Evolutionary conservation across 2,329 filamentous ascomycete species (phyloP), one percentile per base, ranked within the genome.

Genomic region (Sporothrix dimorphospora): DNA sequence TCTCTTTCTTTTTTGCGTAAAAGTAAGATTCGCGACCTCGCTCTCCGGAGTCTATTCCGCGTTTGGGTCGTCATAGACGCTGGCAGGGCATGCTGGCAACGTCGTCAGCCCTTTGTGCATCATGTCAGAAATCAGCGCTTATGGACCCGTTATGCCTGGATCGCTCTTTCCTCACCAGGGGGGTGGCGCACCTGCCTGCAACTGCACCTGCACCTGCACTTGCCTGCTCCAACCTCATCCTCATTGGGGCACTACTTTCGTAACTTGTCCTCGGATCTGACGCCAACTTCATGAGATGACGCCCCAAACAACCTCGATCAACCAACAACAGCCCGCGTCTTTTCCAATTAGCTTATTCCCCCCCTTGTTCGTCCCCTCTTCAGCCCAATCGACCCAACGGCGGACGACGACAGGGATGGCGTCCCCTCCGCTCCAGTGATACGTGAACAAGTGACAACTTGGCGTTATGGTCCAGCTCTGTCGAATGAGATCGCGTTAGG

Each of bases 101-200:
- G 59, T 16, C n/a, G 59, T 65, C 59, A 45, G 59, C 59, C 38
- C 57, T 42, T 24, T 63, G 34, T 63, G 34, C 34, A 42, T 42
- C n/a, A 63, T 42, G 57, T 63, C 57, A 63, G 57, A 63, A 21
- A 63, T 24, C 57, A 63, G 34, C n/a, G 57, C 57, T 63, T 63
- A 63, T 24, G 57, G 34, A n/a, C 38, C 11, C 59, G 21, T 38
- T 27, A 45, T 27, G 38, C 21, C 59, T 65, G 38, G 59, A 65
- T 65, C 59, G 59, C 38, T 65, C 59, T 65, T 65, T 65, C 38
- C 38, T 19, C 21, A 11, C 19, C 30, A 40, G 55, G 30, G 27
- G 16, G 53, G 3, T 19, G 14, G 14, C 2, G 53, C 53, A 59
- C 55, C 55, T 65, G 24, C 59, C 59, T 27, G 21, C 38, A 27